Conservation (phyloP, 1,139 yeast species). For the Kluyveromyces sp. region DNA sequence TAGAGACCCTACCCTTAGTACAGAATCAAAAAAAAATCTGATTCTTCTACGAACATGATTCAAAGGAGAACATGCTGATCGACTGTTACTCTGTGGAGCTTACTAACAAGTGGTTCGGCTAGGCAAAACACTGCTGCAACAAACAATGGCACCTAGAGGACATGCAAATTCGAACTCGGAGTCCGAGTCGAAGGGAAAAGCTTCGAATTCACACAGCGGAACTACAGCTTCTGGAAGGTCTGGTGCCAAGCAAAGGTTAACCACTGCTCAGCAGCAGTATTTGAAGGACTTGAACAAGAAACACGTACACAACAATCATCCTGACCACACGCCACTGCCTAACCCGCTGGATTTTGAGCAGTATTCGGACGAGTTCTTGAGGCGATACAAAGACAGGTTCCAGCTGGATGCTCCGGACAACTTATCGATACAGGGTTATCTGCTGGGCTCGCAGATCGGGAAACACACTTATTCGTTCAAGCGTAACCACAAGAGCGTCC, state of each 20-base stretch:
- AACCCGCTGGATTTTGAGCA: constrained; percentile 27
- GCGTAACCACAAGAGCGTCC: constrained; percentile 18
- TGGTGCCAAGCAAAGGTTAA: constrained; percentile 25
- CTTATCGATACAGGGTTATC: constrained; percentile 27
- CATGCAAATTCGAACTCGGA: constrained; percentile 25
- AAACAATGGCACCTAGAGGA: constrained; percentile 11
- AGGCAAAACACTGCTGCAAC: neutral
- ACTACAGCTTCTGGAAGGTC: constrained; percentile 13
- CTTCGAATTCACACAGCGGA: constrained; percentile 7
- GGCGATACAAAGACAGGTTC: constrained; percentile 30
- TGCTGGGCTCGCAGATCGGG: constrained; percentile 30
- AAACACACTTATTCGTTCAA: constrained; percentile 25
- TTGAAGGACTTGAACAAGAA: constrained; percentile 23
- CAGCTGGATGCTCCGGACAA: constrained; percentile 26
- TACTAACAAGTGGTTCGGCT: neutral
- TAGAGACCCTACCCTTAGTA: neutral
- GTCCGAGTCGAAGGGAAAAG: constrained; percentile 22
- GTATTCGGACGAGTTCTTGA: constrained; percentile 28
- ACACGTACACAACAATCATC: constrained; percentile 30
- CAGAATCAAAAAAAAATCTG: neutral
- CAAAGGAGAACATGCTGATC: no score
- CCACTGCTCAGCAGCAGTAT: constrained; percentile 31
- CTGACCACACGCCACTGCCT: constrained; percentile 15
- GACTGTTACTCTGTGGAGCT: no score
- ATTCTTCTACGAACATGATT: no score